Evolutionary conservation across 768 basidiomycete species (phyloP).

Genomic region (Phlebiopsis gigantea): DNA sequence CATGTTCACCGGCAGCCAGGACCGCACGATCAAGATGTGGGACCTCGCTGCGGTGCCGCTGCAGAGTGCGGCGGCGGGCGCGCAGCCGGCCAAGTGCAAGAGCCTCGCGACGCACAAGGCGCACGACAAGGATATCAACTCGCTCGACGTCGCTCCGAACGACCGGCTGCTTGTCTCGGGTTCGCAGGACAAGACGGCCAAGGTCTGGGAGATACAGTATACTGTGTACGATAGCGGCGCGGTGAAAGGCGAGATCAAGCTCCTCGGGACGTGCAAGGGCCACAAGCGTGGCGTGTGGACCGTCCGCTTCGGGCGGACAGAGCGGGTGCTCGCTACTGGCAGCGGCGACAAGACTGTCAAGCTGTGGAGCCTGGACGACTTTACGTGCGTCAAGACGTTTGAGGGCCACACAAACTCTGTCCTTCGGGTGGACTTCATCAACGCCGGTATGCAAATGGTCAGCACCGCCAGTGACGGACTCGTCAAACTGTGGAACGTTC

Average conservation of each 20-base stretch:
- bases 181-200: constrained; percentile 93
- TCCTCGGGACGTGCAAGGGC: constrained; percentile 86
- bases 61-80: constrained; percentile 16
- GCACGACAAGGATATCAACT: constrained; percentile 98
- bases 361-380: constrained; percentile 92
- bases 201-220: constrained; percentile 78
- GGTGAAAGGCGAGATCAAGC: constrained; percentile 63
- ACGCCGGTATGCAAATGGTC: constrained; percentile 77
- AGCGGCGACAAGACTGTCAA: constrained; percentile 95
- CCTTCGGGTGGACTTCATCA: constrained; percentile 86
- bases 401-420: constrained; percentile 99
- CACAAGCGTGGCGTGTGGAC: constrained; percentile 97
- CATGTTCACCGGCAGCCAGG: constrained; percentile 94
- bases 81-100: constrained; percentile 46
- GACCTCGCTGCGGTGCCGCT: constrained; percentile 56
- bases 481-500: constrained; percentile 92
- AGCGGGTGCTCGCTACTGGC: constrained; percentile 84
- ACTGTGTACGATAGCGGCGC: constrained; percentile 27
- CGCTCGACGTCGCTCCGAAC: constrained; percentile 88
- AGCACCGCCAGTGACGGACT: constrained; percentile 92
- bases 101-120: constrained; percentile 85
- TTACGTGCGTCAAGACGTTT: constrained; percentile 90
- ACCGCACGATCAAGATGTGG: constrained; percentile 99
- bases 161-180: constrained; percentile 86
- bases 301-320: constrained; percentile 80